These are phyloP conservation scores for Dryadomyces quercivorus DNA, from an alignment of 2,329 filamentous ascomycete species.

Conservation along the genomic window DNA sequence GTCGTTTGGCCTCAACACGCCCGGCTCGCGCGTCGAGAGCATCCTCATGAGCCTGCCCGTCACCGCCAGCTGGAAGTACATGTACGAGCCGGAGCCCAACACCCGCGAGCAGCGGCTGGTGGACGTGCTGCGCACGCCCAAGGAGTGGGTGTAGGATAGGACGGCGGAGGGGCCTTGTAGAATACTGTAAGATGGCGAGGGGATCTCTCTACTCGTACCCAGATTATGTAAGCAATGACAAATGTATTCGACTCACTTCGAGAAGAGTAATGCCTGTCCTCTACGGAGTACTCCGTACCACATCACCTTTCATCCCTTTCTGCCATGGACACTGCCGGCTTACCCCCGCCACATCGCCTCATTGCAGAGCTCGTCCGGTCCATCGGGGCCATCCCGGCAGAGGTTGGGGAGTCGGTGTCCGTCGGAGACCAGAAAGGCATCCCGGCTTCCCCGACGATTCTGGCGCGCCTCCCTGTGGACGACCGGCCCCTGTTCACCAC, in stretches of 20 bases:
- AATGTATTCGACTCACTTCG: too few species aligned
- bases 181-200: not conserved
- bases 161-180: not conserved
- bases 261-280: too few species aligned
- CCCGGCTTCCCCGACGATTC: conserved; percentile 1
- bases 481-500: conserved; percentile 54
- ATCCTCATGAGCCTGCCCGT: conserved; percentile 94
- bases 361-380: conserved; percentile 36
- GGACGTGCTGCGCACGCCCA: conserved; percentile 53
- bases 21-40: conserved; percentile 83
- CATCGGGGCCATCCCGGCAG: conserved; percentile 17
- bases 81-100: conserved; percentile 71
- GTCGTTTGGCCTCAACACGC: conserved; percentile 85
- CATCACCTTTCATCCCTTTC: too few species aligned
- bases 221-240: too few species aligned
- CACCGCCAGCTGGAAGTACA: conserved; percentile 91
- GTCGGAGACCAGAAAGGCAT: too few species aligned
- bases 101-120: conserved; percentile 70
- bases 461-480: conserved; percentile 22
- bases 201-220: too few species aligned
- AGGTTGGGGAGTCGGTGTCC: too few species aligned
- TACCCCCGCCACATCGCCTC: conserved; percentile 29
- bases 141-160: conserved; percentile 47
- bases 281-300: too few species aligned
- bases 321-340: conserved; percentile 7